Percentiles rank a stretch among this genome's conserved stretches.
Conservation (phyloP, 139 green algal genomes). For the Nannochloris sp. region DNA sequence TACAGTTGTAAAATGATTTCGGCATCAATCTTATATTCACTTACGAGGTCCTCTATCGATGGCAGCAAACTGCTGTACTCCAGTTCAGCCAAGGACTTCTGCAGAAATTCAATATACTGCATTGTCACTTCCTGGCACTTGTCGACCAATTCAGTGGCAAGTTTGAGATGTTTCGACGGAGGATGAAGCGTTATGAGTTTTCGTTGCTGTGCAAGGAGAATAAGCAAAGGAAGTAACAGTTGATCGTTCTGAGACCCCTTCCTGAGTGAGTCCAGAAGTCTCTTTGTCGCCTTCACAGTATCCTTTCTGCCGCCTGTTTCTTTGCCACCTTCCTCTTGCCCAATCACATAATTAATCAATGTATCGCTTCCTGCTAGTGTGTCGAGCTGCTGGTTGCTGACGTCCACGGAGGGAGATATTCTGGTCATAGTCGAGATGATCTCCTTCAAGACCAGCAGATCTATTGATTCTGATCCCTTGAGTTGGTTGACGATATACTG, state of each 20-base stretch:
- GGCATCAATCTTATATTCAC: constrained; percentile 50
- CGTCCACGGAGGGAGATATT: constrained; percentile 29
- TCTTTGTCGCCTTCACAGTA: constrained; percentile 12
- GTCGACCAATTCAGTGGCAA: constrained; percentile 73
- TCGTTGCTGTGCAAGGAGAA: constrained; percentile 69
- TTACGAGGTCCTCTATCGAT: constrained; percentile 29
- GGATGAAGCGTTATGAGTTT: constrained; percentile 41
- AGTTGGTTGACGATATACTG: constrained; percentile 68
- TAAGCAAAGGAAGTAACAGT: constrained; percentile 62
- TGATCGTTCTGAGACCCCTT: constrained; percentile 20
- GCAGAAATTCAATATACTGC: constrained; percentile 65
- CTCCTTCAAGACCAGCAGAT: constrained; percentile 64
- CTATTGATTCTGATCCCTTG: constrained; percentile 45
- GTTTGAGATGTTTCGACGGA: constrained; percentile 61
- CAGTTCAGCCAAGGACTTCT: constrained; percentile 28
- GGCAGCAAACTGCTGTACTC: constrained; percentile 50
- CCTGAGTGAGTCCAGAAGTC: constrained; percentile 38
- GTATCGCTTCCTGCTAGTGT: constrained; percentile 42
- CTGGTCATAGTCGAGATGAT: constrained; percentile 50
- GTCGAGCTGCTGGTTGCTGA: constrained; percentile 49
- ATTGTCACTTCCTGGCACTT: constrained; percentile 48
- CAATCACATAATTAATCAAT: constrained; percentile 21
- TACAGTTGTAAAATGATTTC: constrained; percentile 62
- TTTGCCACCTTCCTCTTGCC: constrained; percentile 6
- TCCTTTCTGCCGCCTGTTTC: constrained; percentile 6